These are phyloP conservation scores for Cerrena zonata DNA, from an alignment of 1,284 basidiomycete genomes.

Conservation along the genomic window DNA sequence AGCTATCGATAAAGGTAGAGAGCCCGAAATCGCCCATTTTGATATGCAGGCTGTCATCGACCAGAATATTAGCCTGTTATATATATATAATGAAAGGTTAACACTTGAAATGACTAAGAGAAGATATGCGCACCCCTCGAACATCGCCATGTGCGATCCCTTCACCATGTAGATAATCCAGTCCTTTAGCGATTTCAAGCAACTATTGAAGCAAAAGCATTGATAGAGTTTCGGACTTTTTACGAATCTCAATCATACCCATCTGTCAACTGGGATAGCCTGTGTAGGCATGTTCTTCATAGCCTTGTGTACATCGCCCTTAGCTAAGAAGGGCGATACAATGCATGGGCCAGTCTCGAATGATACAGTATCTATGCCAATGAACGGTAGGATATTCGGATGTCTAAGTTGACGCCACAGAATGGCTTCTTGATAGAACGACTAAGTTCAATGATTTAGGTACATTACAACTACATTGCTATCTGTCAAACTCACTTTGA, in stretches of 20 bases:
- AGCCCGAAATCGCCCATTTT: constrained; percentile 8
- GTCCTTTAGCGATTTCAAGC: constrained; percentile 3
- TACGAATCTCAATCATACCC: too few relatives aligned
- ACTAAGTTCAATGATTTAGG: background rate
- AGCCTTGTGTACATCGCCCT: background rate
- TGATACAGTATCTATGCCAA: constrained; percentile 7
- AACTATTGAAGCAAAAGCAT: constrained; percentile 4
- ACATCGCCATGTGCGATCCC: constrained; percentile 8
- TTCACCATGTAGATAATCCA: constrained; percentile 8
- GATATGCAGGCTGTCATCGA: constrained; percentile 3
- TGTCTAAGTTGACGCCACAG: constrained; percentile 10
- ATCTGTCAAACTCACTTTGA: too few relatives aligned
- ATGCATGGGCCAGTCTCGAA: constrained; percentile 7
- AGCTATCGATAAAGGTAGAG: constrained; percentile 2
- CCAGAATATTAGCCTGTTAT: constrained; percentile 8
- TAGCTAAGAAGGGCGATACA: constrained; percentile 6
- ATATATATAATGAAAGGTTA: background rate
- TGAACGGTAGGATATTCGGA: constrained; percentile 9
- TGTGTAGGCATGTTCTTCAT: background rate
- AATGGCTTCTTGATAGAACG: constrained; percentile 9
- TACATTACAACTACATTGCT: too few relatives aligned
- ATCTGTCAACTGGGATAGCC: background rate
- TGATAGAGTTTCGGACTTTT: too few relatives aligned
- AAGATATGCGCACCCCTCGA: constrained; percentile 3
- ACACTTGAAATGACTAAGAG: background rate